Conservation (phyloP, 2,329 filamentous ascomycete genomes). For the Cladosporium sphaerospermum region DNA sequence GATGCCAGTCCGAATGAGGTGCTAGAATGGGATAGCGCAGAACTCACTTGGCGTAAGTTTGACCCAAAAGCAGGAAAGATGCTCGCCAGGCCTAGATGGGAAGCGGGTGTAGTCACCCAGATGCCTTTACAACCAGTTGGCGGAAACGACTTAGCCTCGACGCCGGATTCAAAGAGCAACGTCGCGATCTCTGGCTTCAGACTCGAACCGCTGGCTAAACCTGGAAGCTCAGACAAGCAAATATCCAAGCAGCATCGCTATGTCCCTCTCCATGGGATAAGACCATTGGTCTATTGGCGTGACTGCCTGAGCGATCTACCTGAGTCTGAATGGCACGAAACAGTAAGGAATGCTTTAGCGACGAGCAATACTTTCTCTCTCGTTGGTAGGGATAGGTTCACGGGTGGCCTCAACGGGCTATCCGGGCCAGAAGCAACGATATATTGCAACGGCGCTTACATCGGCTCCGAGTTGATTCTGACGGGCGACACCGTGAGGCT, state of each 20-base stretch:
- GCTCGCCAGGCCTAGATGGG: conserved; percentile 43
- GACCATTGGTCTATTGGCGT: conserved; percentile 51
- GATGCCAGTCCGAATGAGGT: conserved; percentile 25
- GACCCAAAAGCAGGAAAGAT: conserved; percentile 7
- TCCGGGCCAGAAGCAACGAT: conserved; percentile 47
- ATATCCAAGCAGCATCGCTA: conserved; percentile 51
- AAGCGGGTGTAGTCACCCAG: conserved; percentile 52
- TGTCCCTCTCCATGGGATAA: conserved; percentile 47
- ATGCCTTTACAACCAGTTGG: conserved; percentile 38
- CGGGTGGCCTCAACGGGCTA: conserved; percentile 34
- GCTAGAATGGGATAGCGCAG: conserved; percentile 26
- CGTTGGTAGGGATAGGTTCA: conserved; percentile 47
- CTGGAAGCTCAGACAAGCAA: conserved; percentile 41
- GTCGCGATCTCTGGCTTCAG: conserved; percentile 51
- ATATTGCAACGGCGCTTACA: conserved; percentile 48
- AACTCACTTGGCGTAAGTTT: conserved; percentile 19
- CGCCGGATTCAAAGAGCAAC: conserved; percentile 34
- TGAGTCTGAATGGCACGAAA: conserved; percentile 44
- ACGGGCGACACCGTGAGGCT: conserved; percentile 52
- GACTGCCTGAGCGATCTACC: conserved; percentile 40
- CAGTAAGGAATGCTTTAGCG: conserved; percentile 49
- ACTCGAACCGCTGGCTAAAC: conserved; percentile 51
- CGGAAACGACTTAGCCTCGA: conserved; percentile 42
- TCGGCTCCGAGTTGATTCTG: conserved; percentile 51
- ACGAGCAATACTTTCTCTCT: conserved; percentile 49